Percentiles rank a stretch among this genome's conserved stretches.
Evolutionary conservation across 345 rosid species (phyloP).

Genomic region (Brassica juncea): DNA sequence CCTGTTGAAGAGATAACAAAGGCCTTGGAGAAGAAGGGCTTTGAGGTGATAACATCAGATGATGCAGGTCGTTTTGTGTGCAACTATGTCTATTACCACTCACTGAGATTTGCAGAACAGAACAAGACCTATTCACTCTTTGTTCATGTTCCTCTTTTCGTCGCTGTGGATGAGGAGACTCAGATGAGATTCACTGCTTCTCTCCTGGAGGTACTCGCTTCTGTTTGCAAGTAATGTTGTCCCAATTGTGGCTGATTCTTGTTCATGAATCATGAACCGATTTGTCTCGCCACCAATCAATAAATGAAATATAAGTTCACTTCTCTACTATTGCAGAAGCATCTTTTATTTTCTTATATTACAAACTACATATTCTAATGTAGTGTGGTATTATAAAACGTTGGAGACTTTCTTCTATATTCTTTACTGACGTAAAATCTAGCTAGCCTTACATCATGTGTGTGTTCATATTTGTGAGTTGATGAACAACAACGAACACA

Average conservation of each 20-base stretch:
- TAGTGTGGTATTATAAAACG: constrained; percentile 12
- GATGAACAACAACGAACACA: constrained; percentile 20
- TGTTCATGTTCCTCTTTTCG: constrained; percentile 94
- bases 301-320: constrained; percentile 29
- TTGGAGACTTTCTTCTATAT: not conserved
- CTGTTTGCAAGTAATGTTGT: constrained; percentile 50
- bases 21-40: constrained; percentile 64
- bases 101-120: constrained; percentile 86
- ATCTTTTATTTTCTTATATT: constrained; percentile 13
- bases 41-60: constrained; percentile 72
- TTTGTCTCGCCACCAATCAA: constrained; percentile 1
- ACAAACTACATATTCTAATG: constrained; percentile 16
- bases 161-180: constrained; percentile 81
- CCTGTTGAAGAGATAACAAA: constrained; percentile 66
- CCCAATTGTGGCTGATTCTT: constrained; percentile 19
- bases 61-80: constrained; percentile 99
- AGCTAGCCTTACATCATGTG: constrained; percentile 9
- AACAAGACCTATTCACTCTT: constrained; percentile 75
- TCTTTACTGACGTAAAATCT: constrained; percentile 15
- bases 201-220: constrained; percentile 87
- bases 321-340: constrained; percentile 10
- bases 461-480: not conserved
- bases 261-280: not conserved
- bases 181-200: constrained; percentile 90
- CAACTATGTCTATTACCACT: constrained; percentile 95